Conservation (phyloP, 116 monocot species). For the Cymodocea nodosa region DNA sequence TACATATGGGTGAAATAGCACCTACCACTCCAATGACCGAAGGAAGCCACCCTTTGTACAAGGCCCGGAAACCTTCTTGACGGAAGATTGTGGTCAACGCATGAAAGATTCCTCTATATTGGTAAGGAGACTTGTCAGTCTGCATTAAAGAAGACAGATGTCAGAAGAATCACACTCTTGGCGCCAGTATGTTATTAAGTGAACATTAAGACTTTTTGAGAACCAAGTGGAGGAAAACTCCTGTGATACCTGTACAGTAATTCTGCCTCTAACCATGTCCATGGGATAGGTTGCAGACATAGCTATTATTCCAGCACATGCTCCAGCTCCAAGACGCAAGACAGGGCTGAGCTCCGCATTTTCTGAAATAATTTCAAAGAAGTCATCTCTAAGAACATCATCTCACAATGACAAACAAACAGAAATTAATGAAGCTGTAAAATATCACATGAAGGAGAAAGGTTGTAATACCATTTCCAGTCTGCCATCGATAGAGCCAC, state of each 20-base stretch:
- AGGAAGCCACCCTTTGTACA: slow-evolving; percentile 99
- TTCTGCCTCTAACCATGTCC: slow-evolving; percentile 99
- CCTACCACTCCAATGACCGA: slow-evolving; percentile 98
- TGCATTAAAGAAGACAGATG: slow-evolving; percentile 16
- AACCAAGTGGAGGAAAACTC: neutral
- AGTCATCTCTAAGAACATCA: too few species aligned
- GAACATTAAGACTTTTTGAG: neutral
- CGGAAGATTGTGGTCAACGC: slow-evolving; percentile 66
- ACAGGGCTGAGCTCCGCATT: slow-evolving; percentile 86
- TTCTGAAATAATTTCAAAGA: slow-evolving; percentile 32
- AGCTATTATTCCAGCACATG: slow-evolving; percentile 99
- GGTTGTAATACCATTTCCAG: slow-evolving; percentile 56
- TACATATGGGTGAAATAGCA: slow-evolving; percentile 1
- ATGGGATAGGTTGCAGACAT: slow-evolving; percentile 99
- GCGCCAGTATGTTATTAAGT: too few species aligned
- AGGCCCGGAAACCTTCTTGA: slow-evolving; percentile 79
- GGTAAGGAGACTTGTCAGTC: slow-evolving; percentile 90
- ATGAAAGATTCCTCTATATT: slow-evolving; percentile 93
- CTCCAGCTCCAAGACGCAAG: slow-evolving; percentile 96
- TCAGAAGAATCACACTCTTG: neutral
- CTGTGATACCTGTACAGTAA: slow-evolving; percentile 78
- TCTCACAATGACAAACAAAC: neutral
- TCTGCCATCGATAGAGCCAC: slow-evolving; percentile 71
- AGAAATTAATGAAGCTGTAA: neutral
- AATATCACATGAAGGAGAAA: neutral